Conservation (phyloP, 768 basidiomycete species). For the Boletellus ananas region DNA sequence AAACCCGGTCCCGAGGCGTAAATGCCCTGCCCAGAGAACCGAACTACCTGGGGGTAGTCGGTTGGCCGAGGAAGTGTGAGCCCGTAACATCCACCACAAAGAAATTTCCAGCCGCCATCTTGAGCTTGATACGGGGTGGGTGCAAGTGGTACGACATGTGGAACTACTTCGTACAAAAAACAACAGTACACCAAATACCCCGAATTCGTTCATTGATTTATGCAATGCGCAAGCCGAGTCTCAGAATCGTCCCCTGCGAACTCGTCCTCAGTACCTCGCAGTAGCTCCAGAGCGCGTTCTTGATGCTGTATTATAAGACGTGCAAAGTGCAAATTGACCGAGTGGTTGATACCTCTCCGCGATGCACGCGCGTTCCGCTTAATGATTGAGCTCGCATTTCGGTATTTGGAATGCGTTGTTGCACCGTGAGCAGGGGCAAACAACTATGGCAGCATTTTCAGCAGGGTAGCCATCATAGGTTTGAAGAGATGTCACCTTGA, state of each 20-base stretch:
- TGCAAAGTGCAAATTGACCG: conserved; percentile 24
- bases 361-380: conserved; percentile 46
- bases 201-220: conserved; percentile 24
- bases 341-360: conserved; percentile 18
- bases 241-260: conserved; percentile 25
- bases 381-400: conserved; percentile 52
- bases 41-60: conserved; percentile 23
- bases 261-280: conserved; percentile 21
- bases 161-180: not conserved
- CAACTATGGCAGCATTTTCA: conserved; percentile 40
- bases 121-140: conserved; percentile 3
- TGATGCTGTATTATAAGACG: conserved; percentile 32
- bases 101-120: conserved; percentile 26
- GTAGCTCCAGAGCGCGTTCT: conserved; percentile 20
- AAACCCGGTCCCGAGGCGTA: conserved; percentile 19
- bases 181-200: not conserved
- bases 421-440: conserved; percentile 54
- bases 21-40: conserved; percentile 14
- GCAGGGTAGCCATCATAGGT: not conserved
- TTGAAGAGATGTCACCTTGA: conserved; percentile 54
- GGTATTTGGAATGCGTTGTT: conserved; percentile 53
- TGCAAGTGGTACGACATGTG: conserved; percentile 6
- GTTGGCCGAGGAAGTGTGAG: conserved; percentile 19
- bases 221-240: conserved; percentile 22
- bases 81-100: conserved; percentile 23